Base-by-base conservation (phyloP, 352 stramenopile genomes). In the Phytopythium helicoides region DNA sequence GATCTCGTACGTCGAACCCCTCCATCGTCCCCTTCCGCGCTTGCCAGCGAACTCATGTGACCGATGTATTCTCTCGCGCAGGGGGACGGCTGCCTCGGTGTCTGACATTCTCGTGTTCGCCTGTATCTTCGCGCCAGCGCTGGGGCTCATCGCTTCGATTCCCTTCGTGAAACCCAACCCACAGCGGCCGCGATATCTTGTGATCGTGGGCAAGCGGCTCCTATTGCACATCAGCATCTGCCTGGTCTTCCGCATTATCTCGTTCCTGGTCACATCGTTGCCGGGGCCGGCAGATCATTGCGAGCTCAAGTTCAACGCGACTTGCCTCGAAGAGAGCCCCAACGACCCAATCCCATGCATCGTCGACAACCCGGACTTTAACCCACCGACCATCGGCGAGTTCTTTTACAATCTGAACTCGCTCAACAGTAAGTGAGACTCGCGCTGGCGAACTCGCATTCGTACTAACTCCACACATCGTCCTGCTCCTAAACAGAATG, bases 81-180 rank as follows among this genome's bases (percentile, higher is more conserved):
- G 28, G 21, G 64, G 54, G 46, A 68, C 57, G 58, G 56, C 60
- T 3, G 33, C 76, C 7, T 63, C 71, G 25, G 36, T 74, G 15
- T 94, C 84, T 25, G 82, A 94, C 52, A 81, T 87, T 60, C 64
- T 92, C 10, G 84, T 94, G 49, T 92, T 92, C 46, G 81, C 69
- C 4, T 62, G 54, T 6, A 52, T 94, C 34, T 94, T 94, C 51
- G 81, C 56, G 15, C 84, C 84, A 34, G 73, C 73, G 44, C 90
- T 94, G 39, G 11, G 84, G 35, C 64, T 94, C 25, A 62, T 92
- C 25, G 54, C 80, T 15, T 76, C 79, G 46, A 73, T 94, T 28
- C 65, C 81, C 19, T n/a, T 91, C 16, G 81, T 91, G 62, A 55
- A 60, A n/a, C 74, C 80, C 52, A 79, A 90, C 57, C 74, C 78